A percentile compares a stretch with the other conserved stretches of the same genome.
Conservation (phyloP, 164 flowering plant genomes). For the Chloranthus sessilifolius region DNA sequence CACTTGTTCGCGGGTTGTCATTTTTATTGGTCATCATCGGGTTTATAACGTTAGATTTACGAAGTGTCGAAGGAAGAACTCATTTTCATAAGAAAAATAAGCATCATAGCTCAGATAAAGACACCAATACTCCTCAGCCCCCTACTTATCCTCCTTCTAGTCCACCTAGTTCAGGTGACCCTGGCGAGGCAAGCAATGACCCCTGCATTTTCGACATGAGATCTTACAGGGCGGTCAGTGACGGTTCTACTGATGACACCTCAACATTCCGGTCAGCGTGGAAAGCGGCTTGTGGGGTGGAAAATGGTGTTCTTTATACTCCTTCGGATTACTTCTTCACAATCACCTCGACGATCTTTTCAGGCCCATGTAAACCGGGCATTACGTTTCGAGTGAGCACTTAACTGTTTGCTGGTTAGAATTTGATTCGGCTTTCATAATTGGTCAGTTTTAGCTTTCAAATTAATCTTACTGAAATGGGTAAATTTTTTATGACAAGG, state of each 20-base stretch:
- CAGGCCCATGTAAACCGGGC: conserved; percentile 88
- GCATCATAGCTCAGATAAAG: conserved; percentile 2
- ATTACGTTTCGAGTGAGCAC: conserved; percentile 72
- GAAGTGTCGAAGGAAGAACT: conserved; percentile 46
- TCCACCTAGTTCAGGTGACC: conserved; percentile 36
- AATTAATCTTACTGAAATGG: conserved; percentile 3
- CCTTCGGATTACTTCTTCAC: conserved; percentile 49
- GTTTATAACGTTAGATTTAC: conserved; percentile 15
- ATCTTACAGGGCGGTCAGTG: conserved; percentile 77
- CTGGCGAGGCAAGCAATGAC: conserved; percentile 20
- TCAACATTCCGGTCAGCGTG: conserved; percentile 73
- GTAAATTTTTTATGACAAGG: conserved; percentile 37
- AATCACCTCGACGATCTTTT: conserved; percentile 78
- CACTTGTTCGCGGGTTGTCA: conserved; percentile 12
- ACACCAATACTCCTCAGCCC: conserved; percentile 17
- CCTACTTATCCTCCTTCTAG: conserved; percentile 7
- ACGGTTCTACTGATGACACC: conserved; percentile 75
- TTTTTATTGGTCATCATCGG: conserved; percentile 14
- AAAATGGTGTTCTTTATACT: conserved; percentile 51
- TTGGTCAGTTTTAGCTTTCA: background rate
- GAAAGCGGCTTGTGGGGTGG: conserved; percentile 81
- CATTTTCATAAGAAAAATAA: conserved; percentile 46
- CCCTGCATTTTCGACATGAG: conserved; percentile 60
- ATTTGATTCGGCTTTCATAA: background rate
- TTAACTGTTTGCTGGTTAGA: no score